Conservation (phyloP, 2,329 filamentous ascomycete genomes). For the Graphilbum sp. region DNA sequence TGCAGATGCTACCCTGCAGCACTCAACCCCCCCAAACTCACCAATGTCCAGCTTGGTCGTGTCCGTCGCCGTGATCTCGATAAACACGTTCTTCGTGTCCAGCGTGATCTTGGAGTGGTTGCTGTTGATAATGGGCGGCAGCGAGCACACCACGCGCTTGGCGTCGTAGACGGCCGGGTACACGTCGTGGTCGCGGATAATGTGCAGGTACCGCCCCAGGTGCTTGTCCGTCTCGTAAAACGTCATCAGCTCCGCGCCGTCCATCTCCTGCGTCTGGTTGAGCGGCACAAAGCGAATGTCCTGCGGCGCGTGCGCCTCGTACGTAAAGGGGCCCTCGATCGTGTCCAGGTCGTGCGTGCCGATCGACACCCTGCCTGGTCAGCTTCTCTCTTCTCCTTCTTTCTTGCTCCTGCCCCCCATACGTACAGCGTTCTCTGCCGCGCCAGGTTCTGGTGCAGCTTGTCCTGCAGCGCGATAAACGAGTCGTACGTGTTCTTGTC, state of each 20-base stretch:
- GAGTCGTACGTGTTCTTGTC: conserved; percentile 83
- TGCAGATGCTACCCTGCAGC: too few species aligned
- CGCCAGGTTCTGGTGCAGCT: conserved; percentile 91
- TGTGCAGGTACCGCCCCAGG: conserved; percentile 65
- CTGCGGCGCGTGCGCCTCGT: conserved; percentile 81
- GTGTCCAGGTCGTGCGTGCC: conserved; percentile 95
- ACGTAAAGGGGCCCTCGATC: conserved; percentile 86
- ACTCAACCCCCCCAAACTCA: too few species aligned
- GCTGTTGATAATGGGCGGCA: conserved; percentile 96
- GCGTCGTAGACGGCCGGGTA: conserved; percentile 94
- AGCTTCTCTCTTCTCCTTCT: too few species aligned
- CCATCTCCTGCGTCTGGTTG: conserved; percentile 83
- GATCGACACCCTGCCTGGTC: conserved; percentile 51
- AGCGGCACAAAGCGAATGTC: conserved; percentile 82
- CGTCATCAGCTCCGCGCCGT: conserved; percentile 73
- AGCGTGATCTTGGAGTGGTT: conserved; percentile 92
- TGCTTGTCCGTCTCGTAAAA: conserved; percentile 95
- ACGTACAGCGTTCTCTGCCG: conserved; percentile 61
- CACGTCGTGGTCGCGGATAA: conserved; percentile 82
- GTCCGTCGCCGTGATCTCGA: conserved; percentile 89
- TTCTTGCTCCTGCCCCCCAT: too few species aligned
- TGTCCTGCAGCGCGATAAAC: conserved; percentile 96
- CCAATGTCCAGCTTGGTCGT: conserved; percentile 88
- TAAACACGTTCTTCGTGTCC: conserved; percentile 84
- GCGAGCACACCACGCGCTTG: conserved; percentile 71